Percentiles rank a stretch among this genome's conserved stretches.
phyloP scores from a whole-genome alignment of 2,329 filamentous ascomycete genomes.

The Nigrospora osmanthi region DNA sequence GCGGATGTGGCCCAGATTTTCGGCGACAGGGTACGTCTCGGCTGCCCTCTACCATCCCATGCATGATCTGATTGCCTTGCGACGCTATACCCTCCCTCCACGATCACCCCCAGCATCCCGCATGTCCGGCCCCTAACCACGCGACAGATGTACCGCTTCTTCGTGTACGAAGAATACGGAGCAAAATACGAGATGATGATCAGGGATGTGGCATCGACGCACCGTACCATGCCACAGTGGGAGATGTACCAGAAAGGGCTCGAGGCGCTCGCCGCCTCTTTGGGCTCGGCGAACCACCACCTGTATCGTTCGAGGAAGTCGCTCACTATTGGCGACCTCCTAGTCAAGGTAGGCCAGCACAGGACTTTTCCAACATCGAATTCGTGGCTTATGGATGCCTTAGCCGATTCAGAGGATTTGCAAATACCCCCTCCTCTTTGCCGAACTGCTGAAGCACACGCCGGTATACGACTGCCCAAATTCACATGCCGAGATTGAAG shows the following conservation, averaged over 20 bases:
- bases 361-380: neutral
- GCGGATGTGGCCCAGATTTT: conserved; percentile 56
- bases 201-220: conserved; percentile 63
- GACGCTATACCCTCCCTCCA: neutral
- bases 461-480: conserved; percentile 78
- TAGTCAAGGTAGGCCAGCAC: conserved; percentile 65
- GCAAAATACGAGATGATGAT: conserved; percentile 83
- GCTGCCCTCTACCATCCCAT: neutral
- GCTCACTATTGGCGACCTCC: conserved; percentile 73
- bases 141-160: conserved; percentile 68
- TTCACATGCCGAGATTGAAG: conserved; percentile 73
- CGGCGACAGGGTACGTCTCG: conserved; percentile 41
- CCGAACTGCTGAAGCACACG: conserved; percentile 74
- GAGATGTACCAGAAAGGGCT: conserved; percentile 76
- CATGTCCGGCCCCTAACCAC: too few relatives aligned
- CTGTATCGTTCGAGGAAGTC: conserved; percentile 62
- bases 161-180: conserved; percentile 85
- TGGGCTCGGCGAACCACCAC: conserved; percentile 61
- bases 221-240: conserved; percentile 66
- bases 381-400: neutral
- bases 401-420: conserved; percentile 89
- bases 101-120: too few relatives aligned
- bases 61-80: neutral
- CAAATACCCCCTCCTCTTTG: conserved; percentile 82
- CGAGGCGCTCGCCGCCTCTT: conserved; percentile 69